Conservation (phyloP, 1,139 yeast genomes). For the Sugiyamaella sp. region DNA sequence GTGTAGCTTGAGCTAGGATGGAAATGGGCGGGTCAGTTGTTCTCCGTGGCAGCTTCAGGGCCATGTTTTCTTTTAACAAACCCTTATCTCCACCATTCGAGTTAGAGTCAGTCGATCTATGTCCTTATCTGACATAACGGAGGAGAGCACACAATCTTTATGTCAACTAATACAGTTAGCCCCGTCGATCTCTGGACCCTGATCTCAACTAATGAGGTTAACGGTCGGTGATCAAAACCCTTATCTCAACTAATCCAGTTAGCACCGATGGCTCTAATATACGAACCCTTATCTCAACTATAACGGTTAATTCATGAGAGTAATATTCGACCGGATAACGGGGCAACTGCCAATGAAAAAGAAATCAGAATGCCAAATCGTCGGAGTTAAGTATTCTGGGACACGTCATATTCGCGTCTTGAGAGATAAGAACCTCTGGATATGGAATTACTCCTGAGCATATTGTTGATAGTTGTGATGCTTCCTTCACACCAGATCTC, state of each 20-base stretch:
- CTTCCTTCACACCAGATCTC: too few species aligned
- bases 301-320: too few species aligned
- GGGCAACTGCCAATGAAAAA: background rate
- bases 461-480: background rate
- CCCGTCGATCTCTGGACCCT: background rate
- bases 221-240: background rate
- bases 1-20: too few species aligned
- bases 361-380: background rate
- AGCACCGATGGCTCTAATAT: background rate
- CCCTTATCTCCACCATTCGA: constrained; percentile 1
- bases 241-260: background rate
- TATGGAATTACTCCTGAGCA: background rate
- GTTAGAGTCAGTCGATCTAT: background rate
- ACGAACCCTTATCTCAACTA: background rate
- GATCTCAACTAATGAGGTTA: background rate
- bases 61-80: background rate
- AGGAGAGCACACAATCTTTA: background rate
- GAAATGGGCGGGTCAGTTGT: too few species aligned
- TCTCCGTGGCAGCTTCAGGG: too few species aligned
- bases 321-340: too few species aligned
- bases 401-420: too few species aligned
- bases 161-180: background rate
- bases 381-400: background rate
- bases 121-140: background rate
- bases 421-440: background rate